Evolutionary conservation across 1,284 basidiomycete species (phyloP).

Genomic region (Cerrena zonata): DNA sequence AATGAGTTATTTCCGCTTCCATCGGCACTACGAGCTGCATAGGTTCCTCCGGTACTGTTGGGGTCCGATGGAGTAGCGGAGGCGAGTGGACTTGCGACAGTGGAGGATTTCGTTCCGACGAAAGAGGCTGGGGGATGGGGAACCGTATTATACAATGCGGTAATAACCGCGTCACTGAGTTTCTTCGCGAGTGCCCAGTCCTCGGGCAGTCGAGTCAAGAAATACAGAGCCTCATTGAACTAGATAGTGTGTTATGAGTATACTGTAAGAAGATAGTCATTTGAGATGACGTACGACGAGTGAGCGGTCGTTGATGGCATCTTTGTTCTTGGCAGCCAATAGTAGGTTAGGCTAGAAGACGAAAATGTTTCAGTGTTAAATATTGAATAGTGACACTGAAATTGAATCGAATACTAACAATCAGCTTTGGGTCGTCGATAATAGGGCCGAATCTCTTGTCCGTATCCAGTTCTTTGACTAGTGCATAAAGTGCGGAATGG

Average conservation of each 20-base stretch:
- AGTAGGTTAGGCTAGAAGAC: slow-evolving; percentile 2
- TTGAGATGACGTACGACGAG: slow-evolving; percentile 34
- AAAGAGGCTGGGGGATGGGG: slow-evolving; percentile 68
- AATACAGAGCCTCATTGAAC: slow-evolving; percentile 63
- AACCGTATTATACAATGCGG: slow-evolving; percentile 67
- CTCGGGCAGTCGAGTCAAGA: slow-evolving; percentile 56
- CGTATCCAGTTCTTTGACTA: slow-evolving; percentile 10
- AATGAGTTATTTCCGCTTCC: slow-evolving; percentile 71
- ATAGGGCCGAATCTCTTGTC: slow-evolving; percentile 14
- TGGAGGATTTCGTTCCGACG: slow-evolving; percentile 45
- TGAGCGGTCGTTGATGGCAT: slow-evolving; percentile 58
- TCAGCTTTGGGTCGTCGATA: slow-evolving; percentile 13
- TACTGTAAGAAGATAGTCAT: neutral
- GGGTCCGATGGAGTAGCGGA: slow-evolving; percentile 5
- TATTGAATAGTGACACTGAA: neutral
- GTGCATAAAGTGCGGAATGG: slow-evolving; percentile 15
- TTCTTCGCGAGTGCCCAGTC: slow-evolving; percentile 38
- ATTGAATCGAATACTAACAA: slow-evolving; percentile 12
- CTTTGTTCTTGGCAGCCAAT: slow-evolving; percentile 37
- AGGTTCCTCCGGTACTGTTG: slow-evolving; percentile 1
- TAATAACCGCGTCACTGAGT: slow-evolving; percentile 51
- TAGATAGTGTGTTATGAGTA: slow-evolving; percentile 22
- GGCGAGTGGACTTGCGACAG: slow-evolving; percentile 4
- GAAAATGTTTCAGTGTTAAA: neutral
- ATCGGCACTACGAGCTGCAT: slow-evolving; percentile 60